A percentile compares a stretch with the other conserved stretches of the same genome.
Evolutionary conservation across 306 rosid species (phyloP).

Genomic region (Albizia julibrissin): DNA sequence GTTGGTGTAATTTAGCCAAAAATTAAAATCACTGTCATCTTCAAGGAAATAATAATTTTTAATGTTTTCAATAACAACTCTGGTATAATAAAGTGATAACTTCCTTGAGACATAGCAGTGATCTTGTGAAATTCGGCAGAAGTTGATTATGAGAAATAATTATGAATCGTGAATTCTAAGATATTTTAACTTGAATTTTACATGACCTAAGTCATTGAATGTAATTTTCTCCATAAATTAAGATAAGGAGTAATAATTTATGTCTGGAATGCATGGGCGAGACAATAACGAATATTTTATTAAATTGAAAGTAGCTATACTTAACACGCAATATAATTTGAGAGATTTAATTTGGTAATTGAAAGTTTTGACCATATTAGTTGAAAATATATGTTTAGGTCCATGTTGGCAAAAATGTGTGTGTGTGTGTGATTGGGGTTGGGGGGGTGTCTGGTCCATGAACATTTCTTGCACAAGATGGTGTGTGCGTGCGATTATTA

Average conservation of each 20-base stretch:
- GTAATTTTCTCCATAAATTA: not conserved
- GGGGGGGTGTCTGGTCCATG: too few species aligned
- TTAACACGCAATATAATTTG: constrained; percentile 31
- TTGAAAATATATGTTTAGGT: not conserved
- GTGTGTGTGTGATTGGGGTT: too few species aligned
- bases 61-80: not conserved
- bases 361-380: not conserved
- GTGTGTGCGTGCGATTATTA: too few species aligned
- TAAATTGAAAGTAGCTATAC: not conserved
- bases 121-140: not conserved
- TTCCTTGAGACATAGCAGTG: not conserved
- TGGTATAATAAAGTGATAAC: not conserved
- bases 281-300: constrained; percentile 8
- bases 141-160: not conserved
- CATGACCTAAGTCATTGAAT: not conserved
- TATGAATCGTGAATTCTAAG: not conserved
- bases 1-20: too few species aligned
- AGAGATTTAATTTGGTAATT: not conserved
- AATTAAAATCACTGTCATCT: not conserved
- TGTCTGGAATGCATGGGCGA: constrained; percentile 12
- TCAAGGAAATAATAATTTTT: not conserved
- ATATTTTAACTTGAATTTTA: not conserved
- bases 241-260: not conserved
- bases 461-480: not conserved
- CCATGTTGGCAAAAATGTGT: too few species aligned